Evolutionary conservation across 129 eudicot species (phyloP), one percentile per base, ranked within the genome.

Genomic region (Flaveria linearis): DNA sequence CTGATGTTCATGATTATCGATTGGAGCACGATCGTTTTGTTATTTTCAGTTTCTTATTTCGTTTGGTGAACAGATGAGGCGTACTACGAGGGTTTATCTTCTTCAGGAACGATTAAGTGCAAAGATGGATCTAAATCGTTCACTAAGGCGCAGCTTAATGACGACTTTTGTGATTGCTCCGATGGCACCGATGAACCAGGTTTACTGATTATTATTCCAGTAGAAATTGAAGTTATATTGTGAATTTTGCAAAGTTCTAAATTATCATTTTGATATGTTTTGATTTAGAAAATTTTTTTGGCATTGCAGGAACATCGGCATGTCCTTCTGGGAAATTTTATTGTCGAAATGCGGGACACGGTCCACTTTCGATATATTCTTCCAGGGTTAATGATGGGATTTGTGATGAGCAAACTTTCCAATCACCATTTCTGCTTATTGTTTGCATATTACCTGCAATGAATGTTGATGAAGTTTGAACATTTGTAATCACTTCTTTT

Each of bases 111-210:
- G n/a, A n/a, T n/a, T n/a, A n/a, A n/a, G n/a, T n/a, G n/a, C n/a
- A n/a, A n/a, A n/a, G n/a, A n/a, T n/a, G n/a, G n/a, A n/a, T n/a
- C n/a, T n/a, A n/a, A n/a, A n/a, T n/a, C n/a, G 33, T 85, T 94
- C 84, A 77, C 76, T 30, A 78, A 74, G 71, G 43, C 85, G 12
- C 92, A 85, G 81, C 52, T 94, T 65, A 94, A 94, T 82, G 99
- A 94, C 80, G 93, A 94, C 43, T 94, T 91, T 68, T 94, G 99
- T 68, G 99, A 94, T 82, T 94, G 97, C 72, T 72, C 80, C 20
- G 99, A 94, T 82, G 99, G 96, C 81, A 81, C 97, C 15, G 99
- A 94, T 50, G 99, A 94, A 78, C 99, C 97, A 65, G 97, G 98
- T 90, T 18, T 49, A 4, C 50, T 81, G 65, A 3, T 26, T 68